Evolutionary conservation across 768 basidiomycete species (phyloP).

Genomic region (Gloeopeniophorella convolvens): DNA sequence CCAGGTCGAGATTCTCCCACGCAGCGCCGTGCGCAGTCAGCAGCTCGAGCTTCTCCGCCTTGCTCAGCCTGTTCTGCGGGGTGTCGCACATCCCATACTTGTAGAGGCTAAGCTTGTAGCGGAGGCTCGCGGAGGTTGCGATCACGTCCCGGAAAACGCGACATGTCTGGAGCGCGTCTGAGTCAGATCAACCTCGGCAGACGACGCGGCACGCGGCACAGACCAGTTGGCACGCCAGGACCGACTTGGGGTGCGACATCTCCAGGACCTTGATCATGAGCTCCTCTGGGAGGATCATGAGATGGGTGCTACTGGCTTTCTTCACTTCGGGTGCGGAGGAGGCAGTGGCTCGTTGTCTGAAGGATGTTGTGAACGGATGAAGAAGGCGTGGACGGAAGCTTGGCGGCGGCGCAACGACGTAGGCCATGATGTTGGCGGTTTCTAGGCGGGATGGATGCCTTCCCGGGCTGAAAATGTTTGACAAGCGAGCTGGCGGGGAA

Average conservation of each 20-base stretch:
- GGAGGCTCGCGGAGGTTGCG: neutral
- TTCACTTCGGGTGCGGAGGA: too few species aligned
- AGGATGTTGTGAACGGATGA: too few species aligned
- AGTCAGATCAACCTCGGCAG: neutral
- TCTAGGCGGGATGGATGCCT: too few species aligned
- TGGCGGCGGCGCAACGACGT: too few species aligned
- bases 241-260: neutral
- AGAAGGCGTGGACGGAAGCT: too few species aligned
- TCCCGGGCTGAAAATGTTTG: too few species aligned
- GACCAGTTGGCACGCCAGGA: conserved; percentile 8
- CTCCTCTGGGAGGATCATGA: conserved; percentile 3
- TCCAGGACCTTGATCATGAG: conserved; percentile 5
- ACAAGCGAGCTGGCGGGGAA: too few species aligned
- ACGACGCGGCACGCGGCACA: neutral
- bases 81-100: conserved; percentile 11
- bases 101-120: conserved; percentile 10
- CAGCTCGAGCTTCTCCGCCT: conserved; percentile 7
- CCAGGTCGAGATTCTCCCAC: neutral
- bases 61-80: neutral
- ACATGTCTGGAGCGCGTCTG: neutral
- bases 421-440: too few species aligned
- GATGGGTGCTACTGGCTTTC: neutral
- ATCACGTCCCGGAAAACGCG: conserved; percentile 1
- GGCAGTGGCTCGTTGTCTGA: too few species aligned
- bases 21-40: neutral